Percentiles rank a stretch among this genome's conserved stretches.
phyloP scores from a whole-genome alignment of 345 rosid genomes.

The Aegle marmelos region DNA sequence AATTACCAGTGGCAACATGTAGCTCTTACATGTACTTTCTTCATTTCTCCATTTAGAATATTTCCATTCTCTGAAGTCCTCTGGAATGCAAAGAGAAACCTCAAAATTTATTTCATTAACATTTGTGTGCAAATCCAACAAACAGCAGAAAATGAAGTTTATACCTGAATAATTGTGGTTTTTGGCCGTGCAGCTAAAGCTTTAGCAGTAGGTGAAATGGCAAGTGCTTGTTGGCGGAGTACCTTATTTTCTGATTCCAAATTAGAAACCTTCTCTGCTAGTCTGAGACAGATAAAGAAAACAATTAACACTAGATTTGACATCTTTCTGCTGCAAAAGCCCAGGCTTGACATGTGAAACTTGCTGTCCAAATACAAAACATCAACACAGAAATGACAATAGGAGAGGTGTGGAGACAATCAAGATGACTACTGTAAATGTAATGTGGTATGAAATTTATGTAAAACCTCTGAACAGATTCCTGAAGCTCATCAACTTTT shows the following conservation, averaged over 20 bases:
- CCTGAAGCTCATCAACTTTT: constrained; percentile 73
- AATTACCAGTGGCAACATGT: constrained; percentile 4
- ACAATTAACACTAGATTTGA: neutral
- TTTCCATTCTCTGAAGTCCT: constrained; percentile 69
- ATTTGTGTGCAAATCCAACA: neutral
- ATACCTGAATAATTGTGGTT: constrained; percentile 68
- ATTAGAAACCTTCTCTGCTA: constrained; percentile 76
- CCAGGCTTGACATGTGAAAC: neutral
- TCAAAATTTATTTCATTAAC: constrained; percentile 15
- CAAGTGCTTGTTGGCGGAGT: constrained; percentile 81
- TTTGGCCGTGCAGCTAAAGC: constrained; percentile 56
- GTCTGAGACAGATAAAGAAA: constrained; percentile 30
- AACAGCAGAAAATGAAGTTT: constrained; percentile 2
- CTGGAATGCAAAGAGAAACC: constrained; percentile 41
- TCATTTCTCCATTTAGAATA: constrained; percentile 63
- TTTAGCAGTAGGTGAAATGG: constrained; percentile 76
- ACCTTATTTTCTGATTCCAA: constrained; percentile 91
- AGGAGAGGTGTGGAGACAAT: neutral
- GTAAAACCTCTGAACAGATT: constrained; percentile 78
- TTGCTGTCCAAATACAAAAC: neutral
- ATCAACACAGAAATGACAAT: neutral
- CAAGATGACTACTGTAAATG: neutral
- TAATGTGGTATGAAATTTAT: neutral
- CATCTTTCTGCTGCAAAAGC: neutral
- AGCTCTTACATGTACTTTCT: constrained; percentile 43